Base-by-base conservation (phyloP, 2,329 filamentous ascomycete genomes). In the Curvularia eragrostidis region DNA sequence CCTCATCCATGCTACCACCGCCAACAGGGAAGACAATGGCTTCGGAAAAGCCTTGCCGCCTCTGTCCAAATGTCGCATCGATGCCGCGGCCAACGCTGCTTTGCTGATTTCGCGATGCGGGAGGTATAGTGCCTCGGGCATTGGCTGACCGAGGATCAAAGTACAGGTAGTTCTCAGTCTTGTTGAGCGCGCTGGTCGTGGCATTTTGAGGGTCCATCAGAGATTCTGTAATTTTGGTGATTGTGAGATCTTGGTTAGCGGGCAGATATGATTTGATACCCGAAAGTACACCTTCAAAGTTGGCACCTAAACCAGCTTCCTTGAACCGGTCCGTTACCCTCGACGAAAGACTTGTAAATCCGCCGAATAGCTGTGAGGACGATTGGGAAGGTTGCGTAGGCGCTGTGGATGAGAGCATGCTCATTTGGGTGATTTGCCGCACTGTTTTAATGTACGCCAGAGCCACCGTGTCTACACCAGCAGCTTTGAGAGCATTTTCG, bases 251-350 rank as follows among this genome's bases (percentile, higher is more conserved):
- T 69, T 93, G 92, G 79, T 99, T 96, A 13, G 88, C 91, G 0
- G 96, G 95, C n/a, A 99, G 81, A 79, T 99, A 96, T 78, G 97
- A 98, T 80, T 98, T 99, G 72, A 99, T 94, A 42, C 94, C 94
- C 5, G 92, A 94, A 61, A 98, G 93, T 42, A 99, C 86, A 28
- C 90, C 94, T 76, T 98, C 95, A 71, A 99, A 91, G 75, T 98
- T 98, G 52, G 89, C 86, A 48, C 87, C 85, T 1, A 94, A 87
- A 18, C 96, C 91, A 30, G 92, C 93, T 64, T 97, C 94, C 74
- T 97, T 96, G 74, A 99, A 89, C 23, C 93, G 90, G 77, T 97
- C 93, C 7, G 95, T 97, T 4, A 99, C 87, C 38, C 94, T 91
- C 42, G 91, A 94, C 10, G 92, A 95, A 62, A 99, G 91, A 42